Percentiles rank a stretch among this genome's conserved stretches.
Evolutionary conservation across 805 yeast species (phyloP).

Genomic region (Candida ponderosae): DNA sequence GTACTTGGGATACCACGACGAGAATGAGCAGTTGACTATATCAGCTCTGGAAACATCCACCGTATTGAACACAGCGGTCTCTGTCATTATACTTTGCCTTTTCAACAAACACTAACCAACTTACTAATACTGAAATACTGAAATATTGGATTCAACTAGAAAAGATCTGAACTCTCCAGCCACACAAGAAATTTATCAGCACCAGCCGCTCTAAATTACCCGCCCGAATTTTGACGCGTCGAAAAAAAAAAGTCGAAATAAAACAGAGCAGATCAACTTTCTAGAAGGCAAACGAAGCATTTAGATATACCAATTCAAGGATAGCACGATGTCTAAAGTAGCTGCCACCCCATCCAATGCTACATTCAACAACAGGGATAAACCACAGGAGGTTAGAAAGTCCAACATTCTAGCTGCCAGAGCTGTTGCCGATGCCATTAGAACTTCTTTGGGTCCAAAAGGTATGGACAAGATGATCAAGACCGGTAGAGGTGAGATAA

Average conservation of each 20-base stretch:
- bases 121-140: too few relatives aligned
- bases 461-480: constrained; percentile 97
- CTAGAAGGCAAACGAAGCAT: too few relatives aligned
- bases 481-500: constrained; percentile 68
- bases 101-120: too few relatives aligned
- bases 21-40: constrained; percentile 43
- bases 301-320: neutral
- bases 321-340: constrained; percentile 7
- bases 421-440: constrained; percentile 69
- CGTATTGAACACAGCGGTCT: constrained; percentile 15
- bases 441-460: constrained; percentile 89
- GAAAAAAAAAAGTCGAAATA: neutral
- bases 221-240: too few relatives aligned
- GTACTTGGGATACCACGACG: constrained; percentile 54
- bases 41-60: constrained; percentile 28
- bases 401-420: constrained; percentile 54
- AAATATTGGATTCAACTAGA: too few relatives aligned
- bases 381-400: constrained; percentile 55
- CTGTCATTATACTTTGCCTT: neutral
- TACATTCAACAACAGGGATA: constrained; percentile 81
- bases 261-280: too few relatives aligned
- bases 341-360: constrained; percentile 53
- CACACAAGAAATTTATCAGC: neutral
- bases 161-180: too few relatives aligned
- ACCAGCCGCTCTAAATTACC: neutral